Conservation (phyloP, 2,329 filamentous ascomycete species). For the Cladophialophora exuberans region DNA sequence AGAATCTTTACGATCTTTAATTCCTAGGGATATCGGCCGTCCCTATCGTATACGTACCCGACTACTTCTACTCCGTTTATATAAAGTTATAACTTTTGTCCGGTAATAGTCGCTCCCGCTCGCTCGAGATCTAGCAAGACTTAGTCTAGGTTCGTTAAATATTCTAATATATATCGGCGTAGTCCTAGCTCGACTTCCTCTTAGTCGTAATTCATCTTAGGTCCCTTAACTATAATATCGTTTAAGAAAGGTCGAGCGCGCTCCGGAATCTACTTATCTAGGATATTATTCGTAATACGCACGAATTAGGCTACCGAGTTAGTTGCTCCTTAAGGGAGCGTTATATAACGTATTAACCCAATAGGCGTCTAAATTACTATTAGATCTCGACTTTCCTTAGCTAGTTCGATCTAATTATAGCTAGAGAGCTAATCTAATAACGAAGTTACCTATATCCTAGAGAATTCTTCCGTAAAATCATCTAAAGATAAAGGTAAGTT, state of each 20-base stretch:
- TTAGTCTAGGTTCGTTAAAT: neutral
- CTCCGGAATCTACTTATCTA: neutral
- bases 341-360: neutral
- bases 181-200: neutral
- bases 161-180: neutral
- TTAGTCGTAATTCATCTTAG: neutral
- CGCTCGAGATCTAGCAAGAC: neutral
- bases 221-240: neutral
- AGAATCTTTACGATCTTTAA: neutral
- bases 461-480: neutral
- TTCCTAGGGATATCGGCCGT: neutral
- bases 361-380: neutral
- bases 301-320: neutral
- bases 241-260: neutral
- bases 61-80: neutral
- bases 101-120: neutral
- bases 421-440: neutral
- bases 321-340: neutral
- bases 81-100: neutral
- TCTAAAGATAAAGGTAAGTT: neutral
- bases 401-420: constrained; percentile 2
- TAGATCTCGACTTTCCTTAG: neutral
- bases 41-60: neutral
- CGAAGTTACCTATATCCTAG: neutral
- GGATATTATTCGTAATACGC: neutral